phyloP scores from a whole-genome alignment of 768 basidiomycete species.

The Clavulina sp. region DNA sequence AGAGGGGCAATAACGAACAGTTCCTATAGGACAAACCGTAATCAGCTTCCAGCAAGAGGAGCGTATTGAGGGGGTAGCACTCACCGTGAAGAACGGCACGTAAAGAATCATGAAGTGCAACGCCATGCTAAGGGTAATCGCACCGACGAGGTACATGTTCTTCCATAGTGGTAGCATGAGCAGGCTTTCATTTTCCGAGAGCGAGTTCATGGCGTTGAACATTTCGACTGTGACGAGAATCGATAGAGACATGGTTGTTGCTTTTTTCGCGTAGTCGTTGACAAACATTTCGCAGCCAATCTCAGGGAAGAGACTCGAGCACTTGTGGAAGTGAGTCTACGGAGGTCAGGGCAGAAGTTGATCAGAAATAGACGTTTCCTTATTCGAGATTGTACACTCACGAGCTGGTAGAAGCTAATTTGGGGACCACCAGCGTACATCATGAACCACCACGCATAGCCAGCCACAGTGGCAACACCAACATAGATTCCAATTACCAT shows the following conservation, averaged over 20 bases:
- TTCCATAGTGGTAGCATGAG: conserved; percentile 82
- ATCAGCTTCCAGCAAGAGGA: not conserved
- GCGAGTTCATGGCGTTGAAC: conserved; percentile 96
- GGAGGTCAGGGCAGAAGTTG: not conserved
- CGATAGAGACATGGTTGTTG: conserved; percentile 92
- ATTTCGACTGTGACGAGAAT: conserved; percentile 93
- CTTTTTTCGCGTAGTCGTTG: conserved; percentile 64
- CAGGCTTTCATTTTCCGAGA: conserved; percentile 92
- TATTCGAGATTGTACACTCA: conserved; percentile 25
- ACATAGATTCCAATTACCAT: conserved; percentile 88
- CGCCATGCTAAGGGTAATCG: conserved; percentile 79
- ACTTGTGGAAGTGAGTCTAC: conserved; percentile 94
- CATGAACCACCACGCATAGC: conserved; percentile 99
- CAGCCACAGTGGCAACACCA: conserved; percentile 86
- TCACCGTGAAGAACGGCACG: conserved; percentile 87
- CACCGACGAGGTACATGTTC: conserved; percentile 82
- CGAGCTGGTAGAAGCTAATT: conserved; percentile 84
- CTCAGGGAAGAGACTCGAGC: conserved; percentile 60
- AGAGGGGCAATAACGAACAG: conserved; percentile 86
- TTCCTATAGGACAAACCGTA: conserved; percentile 29
- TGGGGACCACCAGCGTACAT: conserved; percentile 81
- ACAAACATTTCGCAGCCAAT: conserved; percentile 96
- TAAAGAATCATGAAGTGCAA: conserved; percentile 92
- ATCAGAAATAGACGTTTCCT: not conserved
- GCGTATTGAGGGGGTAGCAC: conserved; percentile 16